Evolutionary conservation across 2,329 filamentous ascomycete species (phyloP), one percentile per base, ranked within the genome.

Genomic region (Pseudogymnoascus sp.): DNA sequence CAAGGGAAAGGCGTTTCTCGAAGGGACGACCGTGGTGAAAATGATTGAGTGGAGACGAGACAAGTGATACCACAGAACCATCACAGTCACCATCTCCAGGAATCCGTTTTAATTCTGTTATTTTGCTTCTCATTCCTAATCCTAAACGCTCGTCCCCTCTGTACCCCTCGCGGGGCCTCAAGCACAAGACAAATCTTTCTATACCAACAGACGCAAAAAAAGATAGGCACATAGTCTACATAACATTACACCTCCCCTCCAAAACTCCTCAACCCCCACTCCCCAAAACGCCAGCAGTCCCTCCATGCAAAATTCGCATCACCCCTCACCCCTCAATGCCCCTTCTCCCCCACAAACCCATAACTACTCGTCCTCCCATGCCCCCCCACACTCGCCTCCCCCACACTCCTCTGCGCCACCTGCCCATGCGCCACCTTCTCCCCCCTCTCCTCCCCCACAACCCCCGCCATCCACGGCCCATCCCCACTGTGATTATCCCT

Each of bases 391-490:
- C 40, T 42, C 40, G 40, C 40, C 40, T 42, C 40, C 40, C 40
- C 40, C 17, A 42, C 40, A 42, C 40, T 42, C 40, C 40, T 42
- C 40, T 42, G 40, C 40, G 40, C 40, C 9, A 21, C 40, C 21
- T 21, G 40, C 13, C 40, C 40, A 42, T 42, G 40, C 10, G 3
- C 40, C 5, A 44, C 40, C 19, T 44, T 44, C 40, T 44, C 40
- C 10, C 19, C 10, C 17, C 5, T 6, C n/a, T 19, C 53, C 21
- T 11, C 40, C n/a, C 40, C 40, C 17, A 19, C 17, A 9, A 3
- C 13, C 73, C 72, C 40, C 4, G 19, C 40, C 40, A 44, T 44
- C 40, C 40, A 44, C 17, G 19, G 10, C 10, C n/a, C 40, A 17
- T 11, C 38, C 4, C 17, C 7, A 7, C 10, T 6, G 0, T 7